Conservation (phyloP, 106 monocot genomes). For the Dactylorhiza incarnata region DNA sequence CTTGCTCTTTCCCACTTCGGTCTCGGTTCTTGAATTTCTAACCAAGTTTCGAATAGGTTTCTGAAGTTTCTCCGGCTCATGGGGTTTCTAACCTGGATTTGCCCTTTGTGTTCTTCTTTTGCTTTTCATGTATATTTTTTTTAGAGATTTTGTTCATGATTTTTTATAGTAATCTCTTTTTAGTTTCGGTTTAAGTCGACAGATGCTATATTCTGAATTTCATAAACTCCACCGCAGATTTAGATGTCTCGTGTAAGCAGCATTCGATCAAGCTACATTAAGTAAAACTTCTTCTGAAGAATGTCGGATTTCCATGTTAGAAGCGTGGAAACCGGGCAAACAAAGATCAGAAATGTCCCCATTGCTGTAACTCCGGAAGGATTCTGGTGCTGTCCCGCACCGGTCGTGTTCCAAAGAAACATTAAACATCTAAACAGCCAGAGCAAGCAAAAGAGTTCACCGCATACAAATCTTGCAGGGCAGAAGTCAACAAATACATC, state of each 20-base stretch:
- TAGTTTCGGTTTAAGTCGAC: background rate
- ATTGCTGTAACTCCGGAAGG: slow-evolving; percentile 98
- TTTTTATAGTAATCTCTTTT: background rate
- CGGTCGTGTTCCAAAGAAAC: slow-evolving; percentile 79
- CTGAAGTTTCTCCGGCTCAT: background rate
- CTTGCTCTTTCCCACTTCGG: background rate
- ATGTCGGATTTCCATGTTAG: slow-evolving; percentile 59
- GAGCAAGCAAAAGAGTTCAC: slow-evolving; percentile 33
- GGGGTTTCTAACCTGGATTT: background rate
- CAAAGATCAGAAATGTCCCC: slow-evolving; percentile 85
- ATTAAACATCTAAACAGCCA: slow-evolving; percentile 61
- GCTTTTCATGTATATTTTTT: background rate
- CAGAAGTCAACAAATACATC: slow-evolving; percentile 36
- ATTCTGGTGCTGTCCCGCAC: slow-evolving; percentile 97
- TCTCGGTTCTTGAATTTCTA: background rate
- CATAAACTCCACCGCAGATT: slow-evolving; percentile 10
- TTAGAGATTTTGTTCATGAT: background rate
- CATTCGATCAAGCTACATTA: background rate
- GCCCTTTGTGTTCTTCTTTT: background rate
- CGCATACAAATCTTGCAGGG: slow-evolving; percentile 34
- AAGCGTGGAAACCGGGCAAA: slow-evolving; percentile 42
- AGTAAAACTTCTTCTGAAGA: slow-evolving; percentile 6
- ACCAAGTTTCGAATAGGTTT: background rate
- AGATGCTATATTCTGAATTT: slow-evolving; percentile 5
- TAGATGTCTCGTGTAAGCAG: background rate